Conservation (phyloP, 768 basidiomycete genomes). For the Lepiota brunneoincarnata region DNA sequence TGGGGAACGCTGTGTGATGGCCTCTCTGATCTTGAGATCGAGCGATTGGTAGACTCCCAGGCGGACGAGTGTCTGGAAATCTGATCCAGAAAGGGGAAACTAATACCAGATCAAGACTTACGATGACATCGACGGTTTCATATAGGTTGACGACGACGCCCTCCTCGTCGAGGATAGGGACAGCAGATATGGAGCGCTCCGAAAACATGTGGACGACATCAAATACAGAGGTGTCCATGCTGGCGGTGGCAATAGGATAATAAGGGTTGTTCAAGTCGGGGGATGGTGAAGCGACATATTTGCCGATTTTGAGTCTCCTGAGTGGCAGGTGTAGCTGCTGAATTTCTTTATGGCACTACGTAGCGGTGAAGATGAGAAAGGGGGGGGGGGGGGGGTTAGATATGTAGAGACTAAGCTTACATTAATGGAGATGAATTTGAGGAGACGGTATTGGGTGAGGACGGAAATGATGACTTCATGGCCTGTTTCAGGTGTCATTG, state of each 20-base stretch:
- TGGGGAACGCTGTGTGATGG: constrained; percentile 84
- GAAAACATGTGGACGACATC: constrained; percentile 99
- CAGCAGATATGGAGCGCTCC: constrained; percentile 91
- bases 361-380: not conserved
- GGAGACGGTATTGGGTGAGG: constrained; percentile 93
- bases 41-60: constrained; percentile 95
- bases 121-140: constrained; percentile 98
- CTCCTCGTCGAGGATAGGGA: constrained; percentile 91
- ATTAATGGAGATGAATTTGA: constrained; percentile 98
- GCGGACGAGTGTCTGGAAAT: constrained; percentile 82
- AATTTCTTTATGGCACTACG: constrained; percentile 83
- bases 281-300: constrained; percentile 69
- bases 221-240: constrained; percentile 87
- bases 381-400: constrained; percentile 12
- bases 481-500: constrained; percentile 86
- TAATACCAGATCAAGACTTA: constrained; percentile 38
- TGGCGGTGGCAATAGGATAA: constrained; percentile 90
- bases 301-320: constrained; percentile 88
- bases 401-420: constrained; percentile 40
- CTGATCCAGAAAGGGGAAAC: constrained; percentile 4
- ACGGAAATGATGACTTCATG: constrained; percentile 96
- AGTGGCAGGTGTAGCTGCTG: constrained; percentile 76
- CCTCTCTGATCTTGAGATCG: constrained; percentile 90
- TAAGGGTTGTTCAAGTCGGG: constrained; percentile 63
- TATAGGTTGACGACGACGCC: constrained; percentile 95